Percentiles rank a stretch among this genome's conserved stretches.
These are phyloP conservation scores for Gracilaria vermiculophylla DNA, from an alignment of 23 red algal genomes.

Conservation along the genomic window DNA sequence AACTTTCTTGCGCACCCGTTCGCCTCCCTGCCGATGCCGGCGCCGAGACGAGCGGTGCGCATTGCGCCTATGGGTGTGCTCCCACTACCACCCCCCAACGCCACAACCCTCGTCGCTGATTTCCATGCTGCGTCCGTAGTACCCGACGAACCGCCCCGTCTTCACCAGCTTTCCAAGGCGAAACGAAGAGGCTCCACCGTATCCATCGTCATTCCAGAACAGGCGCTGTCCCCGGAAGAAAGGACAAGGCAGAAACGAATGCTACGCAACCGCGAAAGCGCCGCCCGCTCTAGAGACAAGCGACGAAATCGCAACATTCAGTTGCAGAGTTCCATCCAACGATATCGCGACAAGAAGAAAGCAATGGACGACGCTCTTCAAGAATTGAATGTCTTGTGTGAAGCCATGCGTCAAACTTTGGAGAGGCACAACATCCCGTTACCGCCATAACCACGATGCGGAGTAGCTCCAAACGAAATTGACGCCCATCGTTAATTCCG, in stretches of 20 bases:
- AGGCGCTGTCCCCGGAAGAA: conserved; percentile 52
- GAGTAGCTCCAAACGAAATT: neutral
- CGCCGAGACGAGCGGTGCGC: conserved; percentile 42
- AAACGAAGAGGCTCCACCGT: conserved; percentile 8
- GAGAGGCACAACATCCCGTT: conserved; percentile 5
- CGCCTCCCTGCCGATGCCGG: conserved; percentile 4
- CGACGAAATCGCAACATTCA: conserved; percentile 48
- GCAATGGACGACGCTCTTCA: neutral
- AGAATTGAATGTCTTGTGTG: conserved; percentile 1
- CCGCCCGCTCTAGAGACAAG: conserved; percentile 61
- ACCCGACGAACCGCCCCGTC: neutral
- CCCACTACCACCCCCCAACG: conserved; percentile 22
- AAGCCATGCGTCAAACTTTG: neutral
- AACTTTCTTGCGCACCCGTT: neutral
- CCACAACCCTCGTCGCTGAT: conserved; percentile 16
- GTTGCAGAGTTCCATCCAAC: conserved; percentile 39
- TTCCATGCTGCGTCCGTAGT: conserved; percentile 18
- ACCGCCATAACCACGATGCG: neutral
- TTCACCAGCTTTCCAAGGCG: conserved; percentile 23
- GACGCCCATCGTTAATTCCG: neutral
- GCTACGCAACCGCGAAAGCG: conserved; percentile 56
- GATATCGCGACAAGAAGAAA: conserved; percentile 23
- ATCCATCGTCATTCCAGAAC: neutral
- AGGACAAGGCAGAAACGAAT: conserved; percentile 51
- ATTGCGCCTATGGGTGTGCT: conserved; percentile 67